Evolutionary conservation across 495 filamentous ascomycete genomes (phyloP), one percentile per base, ranked within the genome.

Genomic region (Penicillium coprophilum): DNA sequence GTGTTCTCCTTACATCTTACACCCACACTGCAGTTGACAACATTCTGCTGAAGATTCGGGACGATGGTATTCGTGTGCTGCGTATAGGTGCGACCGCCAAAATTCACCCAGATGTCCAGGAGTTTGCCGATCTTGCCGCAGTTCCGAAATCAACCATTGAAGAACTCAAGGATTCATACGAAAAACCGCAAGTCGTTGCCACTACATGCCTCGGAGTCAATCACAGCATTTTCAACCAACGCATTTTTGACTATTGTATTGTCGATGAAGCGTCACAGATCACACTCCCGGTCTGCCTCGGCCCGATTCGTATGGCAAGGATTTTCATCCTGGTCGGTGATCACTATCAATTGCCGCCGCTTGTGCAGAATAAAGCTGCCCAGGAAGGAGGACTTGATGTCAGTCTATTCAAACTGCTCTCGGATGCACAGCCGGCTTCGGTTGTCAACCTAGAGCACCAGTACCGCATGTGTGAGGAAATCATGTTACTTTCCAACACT

Each of bases 11-110:
- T 47, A 94, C 94, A 10, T 96, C 92, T 0, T 97, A 96, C 71
- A 97, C 93, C 0, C 94, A 98, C 64, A 94, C 92, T 24, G 94
- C 94, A 1, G 94, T 98, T 2, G 94, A 98, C 78, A 98, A 97
- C 61, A 98, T 98, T 61, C 75, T 98, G 4, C 74, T 97, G 39
- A 98, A 98, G 71, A 83, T 97, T 32, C 87, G 87, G 32, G 69
- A 87, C 51, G 89, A 93, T 51, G 80, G 84, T 8, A 87, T 96
- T 50, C 85, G 86, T 27, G 87, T 96, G 55, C 76, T 98, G 20
- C 86, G 94, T 28, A 80, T 98, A 11, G 94, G 94, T 8, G 84
- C 88, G 0, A 70, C 81, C 2, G 84, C 89, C 11, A 97, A 97
- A 65, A 71, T 98, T 44, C 91, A 95, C 67, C 85, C 87, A 0